phyloP scores from a whole-genome alignment of 129 eudicot species.

The Flaveria ramosissima region DNA sequence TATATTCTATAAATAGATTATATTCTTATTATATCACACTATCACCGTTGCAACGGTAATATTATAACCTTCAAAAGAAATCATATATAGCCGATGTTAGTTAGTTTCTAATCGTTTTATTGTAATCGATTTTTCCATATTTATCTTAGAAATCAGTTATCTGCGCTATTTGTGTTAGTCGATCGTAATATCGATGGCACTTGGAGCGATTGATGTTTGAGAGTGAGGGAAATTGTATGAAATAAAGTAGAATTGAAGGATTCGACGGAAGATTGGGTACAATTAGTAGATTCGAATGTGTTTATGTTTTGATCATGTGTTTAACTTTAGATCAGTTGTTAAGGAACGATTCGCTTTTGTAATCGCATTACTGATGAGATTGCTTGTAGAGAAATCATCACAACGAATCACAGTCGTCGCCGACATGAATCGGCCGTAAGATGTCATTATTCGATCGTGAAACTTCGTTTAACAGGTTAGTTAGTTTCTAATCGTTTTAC shows the following conservation, averaged over 20 bases:
- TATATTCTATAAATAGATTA: too few relatives aligned
- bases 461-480: constrained; percentile 47
- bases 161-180: neutral
- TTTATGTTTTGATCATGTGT: neutral
- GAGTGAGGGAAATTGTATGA: neutral
- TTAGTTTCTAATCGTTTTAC: neutral
- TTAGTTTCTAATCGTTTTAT: neutral
- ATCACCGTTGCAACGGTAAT: too few relatives aligned
- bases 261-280: neutral
- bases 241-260: too few relatives aligned
- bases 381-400: constrained; percentile 29
- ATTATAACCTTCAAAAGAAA: too few relatives aligned
- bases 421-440: constrained; percentile 57
- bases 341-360: neutral
- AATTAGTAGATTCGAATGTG: too few relatives aligned
- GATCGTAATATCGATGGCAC: neutral
- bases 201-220: neutral
- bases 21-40: too few relatives aligned
- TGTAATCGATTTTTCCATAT: neutral
- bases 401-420: constrained; percentile 46
- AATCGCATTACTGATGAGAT: constrained; percentile 7
- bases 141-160: neutral
- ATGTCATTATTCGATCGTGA: constrained; percentile 70
- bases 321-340: neutral
- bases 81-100: constrained; percentile 12